Evolutionary conservation across 257 asterid species (phyloP), one percentile per base, ranked within the genome.

Genomic region (Catharanthus roseus): DNA sequence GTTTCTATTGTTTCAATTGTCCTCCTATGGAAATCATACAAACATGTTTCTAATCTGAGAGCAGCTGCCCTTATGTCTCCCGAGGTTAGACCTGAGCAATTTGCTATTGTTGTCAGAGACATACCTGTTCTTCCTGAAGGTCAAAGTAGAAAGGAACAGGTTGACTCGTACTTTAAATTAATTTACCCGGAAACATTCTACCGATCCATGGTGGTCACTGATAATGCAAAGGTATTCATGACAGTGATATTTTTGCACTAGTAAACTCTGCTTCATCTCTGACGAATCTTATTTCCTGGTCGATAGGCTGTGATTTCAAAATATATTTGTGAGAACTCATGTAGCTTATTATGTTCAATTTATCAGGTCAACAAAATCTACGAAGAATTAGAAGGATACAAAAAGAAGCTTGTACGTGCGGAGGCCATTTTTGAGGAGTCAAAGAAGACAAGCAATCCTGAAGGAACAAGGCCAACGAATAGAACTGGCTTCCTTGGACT

Each of bases 151-250:
- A 93, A 93, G 80, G 97, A 93, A 36, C 99, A 91, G 67, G 90
- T 93, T 10, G 99, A 93, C 75, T 85, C 95, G 1, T 91, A 83
- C 71, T 93, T 93, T 50, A 79, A 61, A 76, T 77, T 84, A 12
- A 91, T 93, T 72, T 93, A 91, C 80, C 96, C 97, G 0, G 99
- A 93, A 13, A 78, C 95, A 6, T 93, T 82, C 77, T 88, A 91
- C 74, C 78, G 95, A 65, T 93, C 99, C 61, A 78, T 93, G 84
- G 80, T 91, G 44, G 89, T 86, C 75, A 91, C 99, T 1, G 85
- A 93, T 83, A 86, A 88, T 72, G 74, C 51, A 68, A 38, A 86
- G 96, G 99, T 86, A 80, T 24, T 3, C 19, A 68, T 49, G 10
- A 13, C 29, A 3, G 28, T 58, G 31, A 24, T 1, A 16, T 26